Base-by-base conservation (phyloP, 495 filamentous ascomycete species). In the Hypoxylon cercidicola region DNA sequence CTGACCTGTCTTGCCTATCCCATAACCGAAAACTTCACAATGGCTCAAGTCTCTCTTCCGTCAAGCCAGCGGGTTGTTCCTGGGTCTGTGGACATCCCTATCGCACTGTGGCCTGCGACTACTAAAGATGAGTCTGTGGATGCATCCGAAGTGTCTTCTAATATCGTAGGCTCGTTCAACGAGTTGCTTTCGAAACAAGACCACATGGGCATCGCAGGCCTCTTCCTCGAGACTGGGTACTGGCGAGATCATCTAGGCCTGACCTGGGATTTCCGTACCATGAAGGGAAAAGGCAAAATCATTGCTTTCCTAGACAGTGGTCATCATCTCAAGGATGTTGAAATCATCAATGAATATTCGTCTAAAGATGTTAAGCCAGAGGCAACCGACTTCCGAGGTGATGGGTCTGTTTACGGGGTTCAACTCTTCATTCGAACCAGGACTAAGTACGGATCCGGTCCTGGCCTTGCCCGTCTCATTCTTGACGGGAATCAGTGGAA, bases 181-280 rank as follows among this genome's bases (percentile, higher is more conserved):
- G 49, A 72, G 4, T 71, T 73, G 2, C 71, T 89, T 6, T 60
- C 66, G 1, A 66, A 60, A 2, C 70, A 69, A 11, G 75, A 86
- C 49, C 65, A 73, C 15, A 68, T 69, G 3, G 65, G 67, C 3
- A 34, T 79, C 19, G 70, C 75, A 3, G 51, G 63, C 4, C 75
- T 89, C 4, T 89, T 90, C 66, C 72, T 85, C 13, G 69, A 77
- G 3, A 78, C 84, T 37, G 81, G 82, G 7, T 91, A 85, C 75
- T 89, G 87, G 87, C 79, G 86, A 5, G 87, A 89, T 53, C 85
- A 87, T 64, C 77, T 88, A 1, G 83, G 77, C 8, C 55, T 89
- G 9, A 81, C 84, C 23, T 90, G 85, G 86, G 80, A 86, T 45
- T 70, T 87, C 48, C 82, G 78, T 32, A 89, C 89, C 0, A 54